Evolutionary conservation across 345 rosid genomes (phyloP).

Genomic region (Syzygium aqueum): DNA sequence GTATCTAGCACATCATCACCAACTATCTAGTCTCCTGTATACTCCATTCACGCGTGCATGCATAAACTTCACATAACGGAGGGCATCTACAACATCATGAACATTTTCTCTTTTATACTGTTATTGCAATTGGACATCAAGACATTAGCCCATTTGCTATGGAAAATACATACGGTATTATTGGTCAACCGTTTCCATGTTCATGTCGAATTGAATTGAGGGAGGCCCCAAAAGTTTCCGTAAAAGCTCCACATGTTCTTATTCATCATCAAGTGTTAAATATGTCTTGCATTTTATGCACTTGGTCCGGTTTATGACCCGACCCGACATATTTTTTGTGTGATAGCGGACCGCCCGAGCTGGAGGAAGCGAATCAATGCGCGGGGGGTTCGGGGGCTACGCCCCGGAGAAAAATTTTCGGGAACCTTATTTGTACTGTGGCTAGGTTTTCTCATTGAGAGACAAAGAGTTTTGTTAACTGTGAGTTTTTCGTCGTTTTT

Average conservation of each 20-base stretch:
- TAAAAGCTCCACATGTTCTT: background rate
- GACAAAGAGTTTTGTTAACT: too few species aligned
- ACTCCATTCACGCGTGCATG: background rate
- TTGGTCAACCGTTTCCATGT: background rate
- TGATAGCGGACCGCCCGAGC: too few species aligned
- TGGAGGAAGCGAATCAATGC: too few species aligned
- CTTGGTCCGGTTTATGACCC: too few species aligned
- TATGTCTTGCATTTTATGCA: too few species aligned
- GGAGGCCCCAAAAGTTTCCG: background rate
- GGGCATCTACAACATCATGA: background rate
- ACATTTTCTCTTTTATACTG: background rate
- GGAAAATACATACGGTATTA: background rate
- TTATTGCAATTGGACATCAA: background rate
- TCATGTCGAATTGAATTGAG: background rate
- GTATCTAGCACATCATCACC: background rate
- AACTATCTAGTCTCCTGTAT: background rate
- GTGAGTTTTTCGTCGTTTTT: too few species aligned
- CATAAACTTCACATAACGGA: background rate
- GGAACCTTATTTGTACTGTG: too few species aligned
- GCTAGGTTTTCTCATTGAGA: too few species aligned
- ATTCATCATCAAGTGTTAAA: background rate
- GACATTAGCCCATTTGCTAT: background rate
- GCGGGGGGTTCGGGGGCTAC: too few species aligned
- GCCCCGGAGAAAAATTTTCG: too few species aligned
- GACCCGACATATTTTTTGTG: too few species aligned